These are phyloP conservation scores for Mrakia blollopis DNA, from an alignment of 768 basidiomycete genomes.

Conservation along the genomic window DNA sequence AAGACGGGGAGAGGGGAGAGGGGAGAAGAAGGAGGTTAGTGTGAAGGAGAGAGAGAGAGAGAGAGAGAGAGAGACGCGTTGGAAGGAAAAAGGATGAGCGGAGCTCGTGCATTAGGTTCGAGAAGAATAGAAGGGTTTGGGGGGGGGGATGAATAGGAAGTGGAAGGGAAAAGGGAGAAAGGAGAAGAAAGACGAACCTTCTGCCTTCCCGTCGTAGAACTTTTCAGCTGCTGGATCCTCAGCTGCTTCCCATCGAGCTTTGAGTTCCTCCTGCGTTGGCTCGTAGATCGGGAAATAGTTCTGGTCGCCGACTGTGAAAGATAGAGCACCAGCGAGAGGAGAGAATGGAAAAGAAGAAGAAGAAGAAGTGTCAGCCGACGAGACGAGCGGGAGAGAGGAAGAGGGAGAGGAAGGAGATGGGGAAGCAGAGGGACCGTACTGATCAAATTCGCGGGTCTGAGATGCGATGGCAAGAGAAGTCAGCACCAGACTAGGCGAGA, in stretches of 20 bases:
- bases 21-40: neutral
- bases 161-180: neutral
- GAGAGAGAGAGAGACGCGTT: too few species aligned
- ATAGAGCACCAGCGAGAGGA: neutral
- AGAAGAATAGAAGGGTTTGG: neutral
- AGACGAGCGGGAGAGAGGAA: slow-evolving; percentile 15
- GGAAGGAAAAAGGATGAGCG: too few species aligned
- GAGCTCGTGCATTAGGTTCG: neutral
- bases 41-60: neutral
- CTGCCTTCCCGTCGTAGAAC: slow-evolving; percentile 77
- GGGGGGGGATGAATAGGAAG: neutral
- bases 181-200: slow-evolving; percentile 44
- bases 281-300: slow-evolving; percentile 84
- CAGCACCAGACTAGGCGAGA: neutral
- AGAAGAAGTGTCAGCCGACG: slow-evolving; percentile 28
- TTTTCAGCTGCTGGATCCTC: slow-evolving; percentile 66
- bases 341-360: slow-evolving; percentile 28
- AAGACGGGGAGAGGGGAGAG: neutral
- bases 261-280: slow-evolving; percentile 61
- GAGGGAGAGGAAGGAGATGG: neutral
- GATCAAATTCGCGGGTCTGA: slow-evolving; percentile 53
- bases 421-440: slow-evolving; percentile 47
- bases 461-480: neutral
- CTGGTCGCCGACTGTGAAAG: slow-evolving; percentile 57
- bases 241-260: slow-evolving; percentile 52